These are phyloP conservation scores for Phylloporus sp. DNA, from an alignment of 768 basidiomycete genomes.

Conservation along the genomic window DNA sequence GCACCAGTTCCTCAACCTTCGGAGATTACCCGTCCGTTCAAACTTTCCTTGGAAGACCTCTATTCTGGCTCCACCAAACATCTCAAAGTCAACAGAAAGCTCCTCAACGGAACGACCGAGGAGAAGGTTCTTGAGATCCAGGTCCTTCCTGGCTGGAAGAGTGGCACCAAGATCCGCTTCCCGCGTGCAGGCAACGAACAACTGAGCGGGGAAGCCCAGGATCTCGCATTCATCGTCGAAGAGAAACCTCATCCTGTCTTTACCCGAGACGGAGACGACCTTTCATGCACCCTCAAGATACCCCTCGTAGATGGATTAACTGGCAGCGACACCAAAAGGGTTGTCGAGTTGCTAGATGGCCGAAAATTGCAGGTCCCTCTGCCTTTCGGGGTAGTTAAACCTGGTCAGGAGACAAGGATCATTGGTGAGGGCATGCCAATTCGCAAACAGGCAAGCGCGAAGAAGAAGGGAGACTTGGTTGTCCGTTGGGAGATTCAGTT, in stretches of 20 bases:
- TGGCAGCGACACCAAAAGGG: constrained; percentile 49
- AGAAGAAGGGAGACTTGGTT: constrained; percentile 79
- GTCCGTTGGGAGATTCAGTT: constrained; percentile 83
- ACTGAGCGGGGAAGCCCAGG: constrained; percentile 64
- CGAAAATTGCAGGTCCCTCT: constrained; percentile 64
- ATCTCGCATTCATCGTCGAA: constrained; percentile 96
- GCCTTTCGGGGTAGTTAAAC: constrained; percentile 69
- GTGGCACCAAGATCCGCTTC: constrained; percentile 92
- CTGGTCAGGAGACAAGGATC: constrained; percentile 68
- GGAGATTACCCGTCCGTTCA: constrained; percentile 79
- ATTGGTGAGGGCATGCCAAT: constrained; percentile 89
- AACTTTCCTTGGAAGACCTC: constrained; percentile 81
- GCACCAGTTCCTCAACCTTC: constrained; percentile 35
- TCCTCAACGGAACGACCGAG: constrained; percentile 71
- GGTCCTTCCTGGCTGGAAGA: constrained; percentile 90
- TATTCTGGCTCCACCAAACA: constrained; percentile 83
- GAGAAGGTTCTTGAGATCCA: constrained; percentile 83
- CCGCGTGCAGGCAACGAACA: constrained; percentile 83
- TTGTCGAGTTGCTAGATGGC: constrained; percentile 75
- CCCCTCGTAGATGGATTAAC: constrained; percentile 82
- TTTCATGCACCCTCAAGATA: constrained; percentile 56
- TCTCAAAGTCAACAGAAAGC: constrained; percentile 77
- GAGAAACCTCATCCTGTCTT: constrained; percentile 85
- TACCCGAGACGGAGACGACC: constrained; percentile 77
- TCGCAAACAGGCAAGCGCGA: constrained; percentile 66